phyloP scores from a whole-genome alignment of 2,329 filamentous ascomycete genomes.

The Xylaria sp. region DNA sequence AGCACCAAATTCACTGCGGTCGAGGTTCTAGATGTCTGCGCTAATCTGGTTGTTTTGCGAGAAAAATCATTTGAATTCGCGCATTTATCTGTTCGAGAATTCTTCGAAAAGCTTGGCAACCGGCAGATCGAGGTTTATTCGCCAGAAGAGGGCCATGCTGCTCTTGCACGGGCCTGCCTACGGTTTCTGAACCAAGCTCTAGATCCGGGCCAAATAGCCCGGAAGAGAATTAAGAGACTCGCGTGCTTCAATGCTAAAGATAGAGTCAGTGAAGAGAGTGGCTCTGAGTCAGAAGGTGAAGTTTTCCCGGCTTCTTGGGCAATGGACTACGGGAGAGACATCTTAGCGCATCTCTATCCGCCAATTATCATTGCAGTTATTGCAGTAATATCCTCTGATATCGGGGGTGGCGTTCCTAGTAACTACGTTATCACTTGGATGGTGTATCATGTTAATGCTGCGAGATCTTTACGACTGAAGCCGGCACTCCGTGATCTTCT shows the following conservation, averaged over 20 bases:
- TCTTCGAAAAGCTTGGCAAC: neutral
- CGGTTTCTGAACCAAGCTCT: neutral
- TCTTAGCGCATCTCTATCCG: too few relatives aligned
- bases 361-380: too few relatives aligned
- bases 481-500: slow-evolving; percentile 6
- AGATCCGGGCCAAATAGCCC: neutral
- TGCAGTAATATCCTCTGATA: neutral
- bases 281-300: neutral
- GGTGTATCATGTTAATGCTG: slow-evolving; percentile 10
- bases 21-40: slow-evolving; percentile 13
- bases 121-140: slow-evolving; percentile 3
- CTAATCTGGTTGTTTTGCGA: neutral
- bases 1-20: neutral
- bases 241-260: too few relatives aligned
- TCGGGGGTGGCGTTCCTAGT: neutral
- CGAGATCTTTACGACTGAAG: neutral
- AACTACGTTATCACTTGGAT: neutral
- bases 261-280: neutral
- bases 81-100: slow-evolving; percentile 20
- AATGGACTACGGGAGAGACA: too few relatives aligned
- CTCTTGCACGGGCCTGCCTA: slow-evolving; percentile 10
- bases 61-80: slow-evolving; percentile 2
- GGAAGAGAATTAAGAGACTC: too few relatives aligned
- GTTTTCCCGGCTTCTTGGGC: neutral
- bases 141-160: slow-evolving; percentile 7